These are phyloP conservation scores for Datura wrightii DNA, from an alignment of 257 asterid species.

Conservation along the genomic window DNA sequence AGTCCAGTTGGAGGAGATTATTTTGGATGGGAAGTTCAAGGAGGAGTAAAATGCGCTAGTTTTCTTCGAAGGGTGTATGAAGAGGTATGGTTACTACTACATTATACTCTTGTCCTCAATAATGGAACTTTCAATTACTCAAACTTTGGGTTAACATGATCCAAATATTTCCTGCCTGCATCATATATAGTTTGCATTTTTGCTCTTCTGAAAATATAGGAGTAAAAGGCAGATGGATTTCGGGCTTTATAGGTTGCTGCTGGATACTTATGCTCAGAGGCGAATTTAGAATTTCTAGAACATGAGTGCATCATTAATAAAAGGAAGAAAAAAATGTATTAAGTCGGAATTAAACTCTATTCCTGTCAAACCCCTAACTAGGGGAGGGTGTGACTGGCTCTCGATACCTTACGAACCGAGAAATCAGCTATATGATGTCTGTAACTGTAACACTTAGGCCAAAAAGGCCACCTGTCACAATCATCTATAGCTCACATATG, in stretches of 20 bases:
- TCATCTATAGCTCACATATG: too few relatives aligned
- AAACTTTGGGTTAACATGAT: background rate
- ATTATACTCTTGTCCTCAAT: conserved; percentile 7
- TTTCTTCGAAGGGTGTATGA: conserved; percentile 87
- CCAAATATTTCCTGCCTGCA: background rate
- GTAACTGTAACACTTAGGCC: too few relatives aligned
- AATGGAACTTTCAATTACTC: background rate
- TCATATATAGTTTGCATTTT: conserved; percentile 12
- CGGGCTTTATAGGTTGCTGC: conserved; percentile 14
- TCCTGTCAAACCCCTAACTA: too few relatives aligned
- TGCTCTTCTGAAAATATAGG: background rate
- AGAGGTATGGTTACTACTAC: conserved; percentile 62
- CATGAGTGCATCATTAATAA: too few relatives aligned
- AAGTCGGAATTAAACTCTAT: too few relatives aligned
- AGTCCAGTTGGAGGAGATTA: conserved; percentile 40
- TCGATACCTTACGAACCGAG: too few relatives aligned
- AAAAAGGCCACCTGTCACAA: too few relatives aligned
- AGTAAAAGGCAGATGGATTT: background rate
- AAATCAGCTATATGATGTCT: too few relatives aligned
- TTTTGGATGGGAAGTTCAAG: conserved; percentile 70
- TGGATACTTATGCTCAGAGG: background rate
- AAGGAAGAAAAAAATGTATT: too few relatives aligned
- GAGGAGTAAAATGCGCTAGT: conserved; percentile 81
- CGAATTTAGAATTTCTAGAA: too few relatives aligned
- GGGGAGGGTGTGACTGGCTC: too few relatives aligned